These are phyloP conservation scores for Clarireedia paspali DNA, from an alignment of 2,329 filamentous ascomycete genomes.

Conservation along the genomic window DNA sequence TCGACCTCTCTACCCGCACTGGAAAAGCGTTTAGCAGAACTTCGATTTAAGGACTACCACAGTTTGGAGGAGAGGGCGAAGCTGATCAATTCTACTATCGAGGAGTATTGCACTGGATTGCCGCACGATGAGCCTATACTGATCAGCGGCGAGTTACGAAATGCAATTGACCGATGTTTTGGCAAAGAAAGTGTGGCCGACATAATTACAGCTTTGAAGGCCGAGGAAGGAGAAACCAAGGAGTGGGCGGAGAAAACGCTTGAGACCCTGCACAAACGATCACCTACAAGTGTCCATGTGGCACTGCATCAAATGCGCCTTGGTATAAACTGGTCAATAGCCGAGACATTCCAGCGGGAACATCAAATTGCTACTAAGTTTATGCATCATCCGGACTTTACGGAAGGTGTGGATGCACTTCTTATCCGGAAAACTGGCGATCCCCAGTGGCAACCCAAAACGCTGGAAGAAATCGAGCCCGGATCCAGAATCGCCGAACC, in stretches of 20 bases:
- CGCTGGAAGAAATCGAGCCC: conserved; percentile 57
- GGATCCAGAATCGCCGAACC: conserved; percentile 47
- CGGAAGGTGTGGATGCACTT: conserved; percentile 78
- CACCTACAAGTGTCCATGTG: conserved; percentile 81
- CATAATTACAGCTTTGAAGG: conserved; percentile 53
- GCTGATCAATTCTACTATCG: conserved; percentile 78
- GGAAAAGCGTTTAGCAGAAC: conserved; percentile 78
- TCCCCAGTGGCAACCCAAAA: conserved; percentile 63
- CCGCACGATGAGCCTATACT: conserved; percentile 65
- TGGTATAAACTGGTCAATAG: conserved; percentile 69
- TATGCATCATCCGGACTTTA: conserved; percentile 88
- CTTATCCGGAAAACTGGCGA: conserved; percentile 58
- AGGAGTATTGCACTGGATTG: conserved; percentile 83
- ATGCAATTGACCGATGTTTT: conserved; percentile 82
- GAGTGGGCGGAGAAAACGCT: conserved; percentile 76
- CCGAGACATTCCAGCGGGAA: conserved; percentile 78
- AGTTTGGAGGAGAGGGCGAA: conserved; percentile 52
- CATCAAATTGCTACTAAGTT: conserved; percentile 77
- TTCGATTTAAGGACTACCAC: conserved; percentile 78
- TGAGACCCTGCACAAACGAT: conserved; percentile 66
- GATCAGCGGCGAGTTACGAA: conserved; percentile 62
- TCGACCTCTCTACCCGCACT: conserved; percentile 76
- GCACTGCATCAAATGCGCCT: conserved; percentile 75
- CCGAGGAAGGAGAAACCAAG: conserved; percentile 34
- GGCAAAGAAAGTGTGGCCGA: conserved; percentile 56